These are phyloP conservation scores for Fusarium mundagurra DNA, from an alignment of 2,329 filamentous ascomycete species.

Conservation along the genomic window DNA sequence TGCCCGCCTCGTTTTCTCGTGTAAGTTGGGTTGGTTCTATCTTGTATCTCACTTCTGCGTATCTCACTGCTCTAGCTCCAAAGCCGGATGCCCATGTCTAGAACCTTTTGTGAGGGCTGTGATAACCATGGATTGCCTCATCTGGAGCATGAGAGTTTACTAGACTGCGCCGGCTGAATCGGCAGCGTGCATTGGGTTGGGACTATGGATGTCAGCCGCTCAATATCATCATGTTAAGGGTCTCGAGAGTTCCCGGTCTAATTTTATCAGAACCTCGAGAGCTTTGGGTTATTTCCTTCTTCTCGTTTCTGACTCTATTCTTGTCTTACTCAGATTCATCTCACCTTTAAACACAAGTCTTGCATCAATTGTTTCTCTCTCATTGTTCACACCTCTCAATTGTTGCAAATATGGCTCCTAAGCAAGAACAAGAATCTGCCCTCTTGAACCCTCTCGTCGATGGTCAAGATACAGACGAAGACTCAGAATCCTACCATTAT, in stretches of 20 bases:
- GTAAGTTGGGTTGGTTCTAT: background rate
- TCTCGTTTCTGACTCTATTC: background rate
- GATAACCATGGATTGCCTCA: constrained; percentile 17
- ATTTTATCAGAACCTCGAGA: constrained; percentile 2
- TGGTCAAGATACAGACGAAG: constrained; percentile 29
- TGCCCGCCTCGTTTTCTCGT: constrained; percentile 33
- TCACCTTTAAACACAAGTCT: background rate
- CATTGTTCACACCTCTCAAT: background rate
- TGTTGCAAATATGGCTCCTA: constrained; percentile 27
- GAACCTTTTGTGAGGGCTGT: background rate
- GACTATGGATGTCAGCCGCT: constrained; percentile 16
- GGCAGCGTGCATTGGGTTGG: constrained; percentile 6
- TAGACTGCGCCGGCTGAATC: constrained; percentile 8
- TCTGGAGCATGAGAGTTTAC: constrained; percentile 7
- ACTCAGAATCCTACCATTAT: constrained; percentile 31
- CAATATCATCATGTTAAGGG: background rate
- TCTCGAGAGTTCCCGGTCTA: constrained; percentile 10
- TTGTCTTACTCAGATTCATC: background rate
- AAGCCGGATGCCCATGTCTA: background rate
- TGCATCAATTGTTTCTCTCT: background rate
- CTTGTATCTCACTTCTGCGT: background rate
- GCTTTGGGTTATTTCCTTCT: background rate
- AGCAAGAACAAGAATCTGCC: constrained; percentile 35
- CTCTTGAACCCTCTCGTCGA: constrained; percentile 27
- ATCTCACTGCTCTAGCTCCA: background rate